phyloP scores from a whole-genome alignment of 768 basidiomycete genomes.

The Hysterangium stoloniferum region DNA sequence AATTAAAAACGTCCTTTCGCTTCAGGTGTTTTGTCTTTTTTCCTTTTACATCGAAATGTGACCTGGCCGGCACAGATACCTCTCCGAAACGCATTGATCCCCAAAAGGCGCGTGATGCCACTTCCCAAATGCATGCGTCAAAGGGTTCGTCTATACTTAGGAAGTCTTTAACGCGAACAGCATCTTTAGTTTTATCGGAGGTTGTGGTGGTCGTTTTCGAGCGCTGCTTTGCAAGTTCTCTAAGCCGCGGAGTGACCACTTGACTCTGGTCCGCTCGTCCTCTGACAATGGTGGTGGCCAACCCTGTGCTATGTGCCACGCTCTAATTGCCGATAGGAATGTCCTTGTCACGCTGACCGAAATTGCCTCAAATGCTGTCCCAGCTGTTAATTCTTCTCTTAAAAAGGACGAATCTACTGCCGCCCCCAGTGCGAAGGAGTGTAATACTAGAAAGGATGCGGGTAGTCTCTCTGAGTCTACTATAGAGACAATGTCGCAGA shows the following conservation, averaged over 20 bases:
- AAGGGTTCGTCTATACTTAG: slow-evolving; percentile 26
- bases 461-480: slow-evolving; percentile 21
- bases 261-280: slow-evolving; percentile 15
- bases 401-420: slow-evolving; percentile 20
- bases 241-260: slow-evolving; percentile 26
- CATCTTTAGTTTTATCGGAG: slow-evolving; percentile 29
- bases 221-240: slow-evolving; percentile 16
- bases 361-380: slow-evolving; percentile 26
- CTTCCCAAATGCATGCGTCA: slow-evolving; percentile 35
- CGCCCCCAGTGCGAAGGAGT: slow-evolving; percentile 32
- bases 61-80: slow-evolving; percentile 21
- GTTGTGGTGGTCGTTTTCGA: slow-evolving; percentile 19
- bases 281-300: slow-evolving; percentile 28
- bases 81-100: slow-evolving; percentile 34
- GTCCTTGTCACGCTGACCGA: slow-evolving; percentile 20
- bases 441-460: slow-evolving; percentile 22
- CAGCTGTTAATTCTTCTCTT: slow-evolving; percentile 7
- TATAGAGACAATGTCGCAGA: slow-evolving; percentile 27
- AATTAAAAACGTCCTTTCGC: slow-evolving; percentile 17
- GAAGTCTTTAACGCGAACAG: slow-evolving; percentile 16
- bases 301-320: slow-evolving; percentile 33
- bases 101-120: slow-evolving; percentile 31
- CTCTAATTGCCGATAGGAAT: slow-evolving; percentile 29
- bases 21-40: slow-evolving; percentile 20
- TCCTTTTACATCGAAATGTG: slow-evolving; percentile 21